Evolutionary conservation across 2,329 filamentous ascomycete genomes (phyloP).

Genomic region (Aspergillus latus): DNA sequence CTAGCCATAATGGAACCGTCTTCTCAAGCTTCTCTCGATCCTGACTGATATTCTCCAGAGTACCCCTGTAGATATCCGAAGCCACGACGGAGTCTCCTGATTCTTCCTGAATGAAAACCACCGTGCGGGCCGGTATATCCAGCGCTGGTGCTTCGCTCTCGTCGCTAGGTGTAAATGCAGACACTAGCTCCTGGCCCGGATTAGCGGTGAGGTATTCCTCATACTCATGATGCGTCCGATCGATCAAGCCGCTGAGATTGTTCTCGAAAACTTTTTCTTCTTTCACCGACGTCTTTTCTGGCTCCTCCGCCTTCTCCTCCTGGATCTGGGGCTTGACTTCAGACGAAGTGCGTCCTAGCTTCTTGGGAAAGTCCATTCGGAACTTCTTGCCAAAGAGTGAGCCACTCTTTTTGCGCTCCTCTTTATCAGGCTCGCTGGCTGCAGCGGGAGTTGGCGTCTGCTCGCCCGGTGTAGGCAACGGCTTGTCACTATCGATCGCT

Average conservation of each 20-base stretch:
- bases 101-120: constrained; percentile 66
- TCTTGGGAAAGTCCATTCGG: constrained; percentile 75
- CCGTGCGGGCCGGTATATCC: constrained; percentile 51
- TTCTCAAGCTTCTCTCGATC: constrained; percentile 84
- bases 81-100: constrained; percentile 62
- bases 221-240: constrained; percentile 48
- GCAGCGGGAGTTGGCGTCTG: constrained; percentile 47
- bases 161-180: constrained; percentile 44
- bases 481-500: constrained; percentile 51
- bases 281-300: constrained; percentile 53
- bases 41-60: constrained; percentile 71
- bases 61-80: constrained; percentile 88
- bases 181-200: constrained; percentile 37
- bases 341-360: constrained; percentile 67
- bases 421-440: constrained; percentile 58
- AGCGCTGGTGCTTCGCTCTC: constrained; percentile 48
- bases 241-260: constrained; percentile 48
- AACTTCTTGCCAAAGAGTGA: constrained; percentile 82
- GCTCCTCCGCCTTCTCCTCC: constrained; percentile 69
- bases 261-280: constrained; percentile 48
- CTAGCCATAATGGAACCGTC: constrained; percentile 86
- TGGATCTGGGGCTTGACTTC: constrained; percentile 69
- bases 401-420: constrained; percentile 58
- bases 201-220: constrained; percentile 43
- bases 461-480: constrained; percentile 47